Evolutionary conservation across 75 land plant genomes (phyloP).

Genomic region (Sequoia sempervirens): DNA sequence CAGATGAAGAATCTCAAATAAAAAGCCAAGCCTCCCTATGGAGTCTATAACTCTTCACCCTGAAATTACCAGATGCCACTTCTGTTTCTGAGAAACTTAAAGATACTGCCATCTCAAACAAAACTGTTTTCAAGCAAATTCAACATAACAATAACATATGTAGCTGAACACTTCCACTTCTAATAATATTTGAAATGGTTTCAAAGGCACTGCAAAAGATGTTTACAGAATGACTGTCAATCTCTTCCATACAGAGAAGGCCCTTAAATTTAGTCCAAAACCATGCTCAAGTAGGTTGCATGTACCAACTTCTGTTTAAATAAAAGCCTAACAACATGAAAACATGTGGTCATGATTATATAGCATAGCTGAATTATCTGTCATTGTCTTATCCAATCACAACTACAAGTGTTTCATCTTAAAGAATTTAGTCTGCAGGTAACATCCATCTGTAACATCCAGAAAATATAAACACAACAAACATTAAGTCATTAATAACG

Average conservation of each 20-base stretch:
- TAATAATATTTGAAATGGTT: background rate
- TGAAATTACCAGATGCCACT: slow-evolving; percentile 4
- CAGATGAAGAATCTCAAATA: slow-evolving; percentile 2
- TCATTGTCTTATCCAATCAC: background rate
- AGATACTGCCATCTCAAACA: background rate
- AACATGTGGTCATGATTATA: background rate
- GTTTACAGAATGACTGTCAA: background rate
- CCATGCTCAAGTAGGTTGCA: background rate
- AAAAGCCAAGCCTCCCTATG: background rate
- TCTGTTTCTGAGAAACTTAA: background rate
- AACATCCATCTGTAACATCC: background rate
- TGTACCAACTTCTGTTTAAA: slow-evolving; percentile 1
- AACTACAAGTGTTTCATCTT: slow-evolving; percentile 3
- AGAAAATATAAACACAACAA: background rate
- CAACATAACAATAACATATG: slow-evolving; percentile 7
- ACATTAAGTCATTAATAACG: slow-evolving; percentile 36
- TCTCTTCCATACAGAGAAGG: slow-evolving; percentile 1
- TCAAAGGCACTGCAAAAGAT: slow-evolving; percentile 2
- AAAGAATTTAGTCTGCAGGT: background rate
- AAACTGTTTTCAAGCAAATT: slow-evolving; percentile 9
- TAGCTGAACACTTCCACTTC: slow-evolving; percentile 3
- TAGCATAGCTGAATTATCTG: slow-evolving; percentile 1
- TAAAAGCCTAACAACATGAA: slow-evolving; percentile 7
- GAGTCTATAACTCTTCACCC: background rate
- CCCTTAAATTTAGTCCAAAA: background rate